Percentiles rank a stretch among this genome's conserved stretches.
Evolutionary conservation across 2,329 filamentous ascomycete species (phyloP).

Genomic region (Verticillium albo-atrum): DNA sequence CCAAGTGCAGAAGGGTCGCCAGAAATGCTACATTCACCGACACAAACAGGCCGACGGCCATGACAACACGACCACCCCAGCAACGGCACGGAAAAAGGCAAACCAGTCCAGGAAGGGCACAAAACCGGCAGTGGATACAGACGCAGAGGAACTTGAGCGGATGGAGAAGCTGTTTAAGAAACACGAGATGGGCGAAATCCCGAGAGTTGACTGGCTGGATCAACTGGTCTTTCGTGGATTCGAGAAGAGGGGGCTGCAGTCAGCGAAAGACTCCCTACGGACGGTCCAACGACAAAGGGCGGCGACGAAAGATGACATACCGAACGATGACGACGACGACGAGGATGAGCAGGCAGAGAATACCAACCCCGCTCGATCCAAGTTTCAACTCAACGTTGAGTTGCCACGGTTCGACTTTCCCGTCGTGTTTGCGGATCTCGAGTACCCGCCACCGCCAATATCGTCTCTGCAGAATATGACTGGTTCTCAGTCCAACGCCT

Average conservation of each 20-base stretch:
- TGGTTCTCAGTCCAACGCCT: slow-evolving; percentile 61
- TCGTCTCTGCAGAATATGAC: slow-evolving; percentile 66
- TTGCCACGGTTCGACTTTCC: slow-evolving; percentile 94
- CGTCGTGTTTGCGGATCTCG: slow-evolving; percentile 89
- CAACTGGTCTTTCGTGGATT: slow-evolving; percentile 88
- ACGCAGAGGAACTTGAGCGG: slow-evolving; percentile 80
- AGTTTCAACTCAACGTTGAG: slow-evolving; percentile 84
- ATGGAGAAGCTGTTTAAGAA: slow-evolving; percentile 92
- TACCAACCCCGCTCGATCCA: slow-evolving; percentile 43
- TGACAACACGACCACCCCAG: slow-evolving; percentile 74
- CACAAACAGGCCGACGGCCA: slow-evolving; percentile 82
- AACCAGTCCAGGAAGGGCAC: slow-evolving; percentile 41
- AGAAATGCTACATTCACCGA: slow-evolving; percentile 84
- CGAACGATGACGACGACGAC: slow-evolving; percentile 18
- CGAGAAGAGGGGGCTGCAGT: slow-evolving; percentile 68
- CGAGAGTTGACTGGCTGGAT: slow-evolving; percentile 91
- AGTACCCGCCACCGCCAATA: slow-evolving; percentile 81
- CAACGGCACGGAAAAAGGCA: slow-evolving; percentile 52
- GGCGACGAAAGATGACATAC: slow-evolving; percentile 25
- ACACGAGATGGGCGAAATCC: slow-evolving; percentile 96
- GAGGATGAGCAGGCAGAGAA: slow-evolving; percentile 21
- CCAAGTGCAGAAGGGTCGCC: slow-evolving; percentile 83
- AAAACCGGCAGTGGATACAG: slow-evolving; percentile 55
- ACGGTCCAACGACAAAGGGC: slow-evolving; percentile 41
- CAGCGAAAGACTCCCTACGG: slow-evolving; percentile 60